Percentiles rank a stretch among this genome's conserved stretches.
These are phyloP conservation scores for Phytopythium montanum DNA, from an alignment of 352 stramenopile genomes.

Conservation along the genomic window DNA sequence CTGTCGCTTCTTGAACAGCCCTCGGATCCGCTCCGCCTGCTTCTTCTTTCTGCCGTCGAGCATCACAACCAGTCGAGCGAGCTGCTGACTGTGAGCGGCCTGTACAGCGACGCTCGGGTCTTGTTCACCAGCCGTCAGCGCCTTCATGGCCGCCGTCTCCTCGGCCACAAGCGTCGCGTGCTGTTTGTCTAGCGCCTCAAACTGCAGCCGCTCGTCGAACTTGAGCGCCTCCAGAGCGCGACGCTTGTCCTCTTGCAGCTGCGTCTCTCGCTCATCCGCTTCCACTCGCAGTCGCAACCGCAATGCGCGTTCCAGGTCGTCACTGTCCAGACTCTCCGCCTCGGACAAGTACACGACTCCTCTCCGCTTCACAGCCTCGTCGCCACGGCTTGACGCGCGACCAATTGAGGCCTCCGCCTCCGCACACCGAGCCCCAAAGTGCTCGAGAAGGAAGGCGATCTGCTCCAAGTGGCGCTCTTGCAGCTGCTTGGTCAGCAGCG, in stretches of 20 bases:
- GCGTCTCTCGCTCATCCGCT: conserved; percentile 34
- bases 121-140: conserved; percentile 3
- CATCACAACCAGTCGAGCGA: conserved; percentile 44
- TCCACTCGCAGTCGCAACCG: conserved; percentile 47
- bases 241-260: conserved; percentile 35
- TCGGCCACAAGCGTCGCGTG: conserved; percentile 23
- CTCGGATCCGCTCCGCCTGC: conserved; percentile 20
- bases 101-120: conserved; percentile 11
- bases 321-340: conserved; percentile 14
- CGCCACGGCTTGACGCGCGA: neutral
- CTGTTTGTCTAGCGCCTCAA: conserved; percentile 21
- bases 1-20: conserved; percentile 16
- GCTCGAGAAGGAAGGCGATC: conserved; percentile 34
- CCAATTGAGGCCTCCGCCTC: conserved; percentile 11
- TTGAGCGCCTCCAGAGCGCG: conserved; percentile 25
- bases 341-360: neutral
- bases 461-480: conserved; percentile 43
- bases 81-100: conserved; percentile 34
- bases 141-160: conserved; percentile 32
- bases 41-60: conserved; percentile 30
- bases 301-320: conserved; percentile 44
- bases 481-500: conserved; percentile 22
- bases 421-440: conserved; percentile 30
- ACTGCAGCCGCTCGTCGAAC: conserved; percentile 17
- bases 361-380: conserved; percentile 10